Conservation (phyloP, 163 green algal genomes). For the Chlorella variabilis region DNA sequence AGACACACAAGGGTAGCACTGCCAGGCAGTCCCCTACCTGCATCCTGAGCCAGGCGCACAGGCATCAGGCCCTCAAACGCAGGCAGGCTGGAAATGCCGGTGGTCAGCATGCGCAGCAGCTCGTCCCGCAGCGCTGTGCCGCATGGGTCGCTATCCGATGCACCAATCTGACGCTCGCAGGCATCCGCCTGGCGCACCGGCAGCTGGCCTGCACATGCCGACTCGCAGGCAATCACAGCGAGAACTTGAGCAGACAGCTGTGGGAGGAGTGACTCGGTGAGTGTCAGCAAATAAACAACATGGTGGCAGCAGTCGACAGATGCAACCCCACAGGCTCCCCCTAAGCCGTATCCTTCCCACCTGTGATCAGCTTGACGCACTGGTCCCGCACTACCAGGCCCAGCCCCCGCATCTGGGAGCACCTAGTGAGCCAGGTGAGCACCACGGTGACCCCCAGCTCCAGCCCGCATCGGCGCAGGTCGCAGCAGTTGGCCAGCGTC, state of each 20-base stretch:
- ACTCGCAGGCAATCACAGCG: background rate
- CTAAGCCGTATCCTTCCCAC: background rate
- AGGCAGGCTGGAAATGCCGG: background rate
- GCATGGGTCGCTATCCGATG: background rate
- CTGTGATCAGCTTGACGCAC: constrained; percentile 32
- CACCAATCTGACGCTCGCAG: background rate
- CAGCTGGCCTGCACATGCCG: constrained; percentile 6
- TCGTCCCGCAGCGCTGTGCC: background rate
- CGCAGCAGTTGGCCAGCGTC: constrained; percentile 28
- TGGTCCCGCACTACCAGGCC: constrained; percentile 22
- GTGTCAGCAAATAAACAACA: too few relatives aligned
- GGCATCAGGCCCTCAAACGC: constrained; percentile 21
- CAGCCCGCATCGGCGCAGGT: constrained; percentile 30
- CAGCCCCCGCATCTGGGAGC: constrained; percentile 14
- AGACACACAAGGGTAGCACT: too few relatives aligned
- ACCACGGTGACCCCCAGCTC: constrained; percentile 22
- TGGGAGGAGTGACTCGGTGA: too few relatives aligned
- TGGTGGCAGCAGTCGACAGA: background rate
- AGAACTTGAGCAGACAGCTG: background rate
- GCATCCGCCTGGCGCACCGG: background rate
- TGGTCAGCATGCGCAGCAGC: constrained; percentile 31
- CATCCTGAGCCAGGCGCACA: background rate
- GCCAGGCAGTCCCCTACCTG: background rate
- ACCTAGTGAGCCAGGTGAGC: constrained; percentile 36
- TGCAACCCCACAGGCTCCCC: too few relatives aligned